Conservation (phyloP, 1,284 basidiomycete genomes). For the Pseudozyma pruni region DNA sequence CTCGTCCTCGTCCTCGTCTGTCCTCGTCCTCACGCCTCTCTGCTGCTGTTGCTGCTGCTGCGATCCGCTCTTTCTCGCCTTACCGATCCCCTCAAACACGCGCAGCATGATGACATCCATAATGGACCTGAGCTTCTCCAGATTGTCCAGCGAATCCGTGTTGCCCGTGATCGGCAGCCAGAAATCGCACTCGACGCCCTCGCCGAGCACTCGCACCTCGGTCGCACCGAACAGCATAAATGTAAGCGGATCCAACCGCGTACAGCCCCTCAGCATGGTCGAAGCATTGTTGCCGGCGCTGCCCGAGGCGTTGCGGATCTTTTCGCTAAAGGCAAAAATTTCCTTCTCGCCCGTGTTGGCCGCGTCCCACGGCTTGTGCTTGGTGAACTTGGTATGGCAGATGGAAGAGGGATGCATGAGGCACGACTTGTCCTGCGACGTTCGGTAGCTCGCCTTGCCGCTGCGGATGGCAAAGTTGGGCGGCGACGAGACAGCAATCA, state of each 20-base stretch:
- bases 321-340: slow-evolving; percentile 86
- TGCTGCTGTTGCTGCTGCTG: slow-evolving; percentile 5
- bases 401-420: slow-evolving; percentile 89
- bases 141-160: slow-evolving; percentile 80
- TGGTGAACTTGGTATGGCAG: slow-evolving; percentile 78
- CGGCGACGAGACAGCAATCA: slow-evolving; percentile 86
- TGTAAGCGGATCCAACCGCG: slow-evolving; percentile 84
- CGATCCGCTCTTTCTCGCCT: slow-evolving; percentile 9
- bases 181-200: slow-evolving; percentile 78
- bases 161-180: slow-evolving; percentile 87
- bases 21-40: neutral
- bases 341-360: slow-evolving; percentile 73
- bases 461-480: slow-evolving; percentile 92
- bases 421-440: slow-evolving; percentile 84
- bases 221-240: slow-evolving; percentile 93
- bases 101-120: slow-evolving; percentile 88
- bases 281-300: slow-evolving; percentile 71
- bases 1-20: slow-evolving; percentile 16
- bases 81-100: slow-evolving; percentile 81
- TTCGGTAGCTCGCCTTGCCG: slow-evolving; percentile 80
- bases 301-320: slow-evolving; percentile 79
- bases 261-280: slow-evolving; percentile 76
- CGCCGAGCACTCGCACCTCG: slow-evolving; percentile 72
- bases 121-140: slow-evolving; percentile 82
- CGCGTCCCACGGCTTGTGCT: slow-evolving; percentile 69